Base-by-base conservation (phyloP, 768 basidiomycete species). In the Pleurotus ostreatus region DNA sequence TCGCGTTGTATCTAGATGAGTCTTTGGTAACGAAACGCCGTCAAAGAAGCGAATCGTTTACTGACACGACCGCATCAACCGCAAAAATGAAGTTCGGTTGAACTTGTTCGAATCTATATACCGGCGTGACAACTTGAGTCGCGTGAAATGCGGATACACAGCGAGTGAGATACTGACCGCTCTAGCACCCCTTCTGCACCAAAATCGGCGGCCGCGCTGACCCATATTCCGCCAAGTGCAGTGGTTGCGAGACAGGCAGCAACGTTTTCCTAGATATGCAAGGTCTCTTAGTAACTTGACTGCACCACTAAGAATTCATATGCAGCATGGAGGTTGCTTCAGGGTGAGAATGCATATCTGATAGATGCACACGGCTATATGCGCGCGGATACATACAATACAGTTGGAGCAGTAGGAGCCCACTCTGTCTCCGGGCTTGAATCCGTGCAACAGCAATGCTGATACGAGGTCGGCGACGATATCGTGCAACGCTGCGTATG, bases 341-440 rank as follows among this genome's bases (percentile, higher is more conserved):
- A 26, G 16, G 13, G 16, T 25, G 46, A 16, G 20, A 22, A 44
- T n/a, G 41, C 41, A 22, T 44, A 22, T 16, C 20, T 22, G 41
- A 44, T 44, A 22, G 41, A 44, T 44, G 41, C 41, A 44, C 41
- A n/a, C 41, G 61, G 46, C 46, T 47, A 34, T 44, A 51, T 55
- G 55, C n/a, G 43, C 56, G 57, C 62, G 38, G 37, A 59, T 51
- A 74, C 85, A 67, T 64, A 88, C 88, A 46, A 90, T 82, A 66
- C 85, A 89, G 65, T 89, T 92, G 11, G 87, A 87, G 11, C 87
- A 82, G 67, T 91, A 92, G 25, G 87, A 85, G 1, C 83, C 88
- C 15, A 92, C 80, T 15, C 88, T 80, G 65, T 91, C 87, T 22
- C 88, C 88, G 57, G 80, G 79, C 54, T 74, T 70, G 37, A 88